phyloP scores from a whole-genome alignment of 1,284 basidiomycete species.

The Moniliophthora roreri region DNA sequence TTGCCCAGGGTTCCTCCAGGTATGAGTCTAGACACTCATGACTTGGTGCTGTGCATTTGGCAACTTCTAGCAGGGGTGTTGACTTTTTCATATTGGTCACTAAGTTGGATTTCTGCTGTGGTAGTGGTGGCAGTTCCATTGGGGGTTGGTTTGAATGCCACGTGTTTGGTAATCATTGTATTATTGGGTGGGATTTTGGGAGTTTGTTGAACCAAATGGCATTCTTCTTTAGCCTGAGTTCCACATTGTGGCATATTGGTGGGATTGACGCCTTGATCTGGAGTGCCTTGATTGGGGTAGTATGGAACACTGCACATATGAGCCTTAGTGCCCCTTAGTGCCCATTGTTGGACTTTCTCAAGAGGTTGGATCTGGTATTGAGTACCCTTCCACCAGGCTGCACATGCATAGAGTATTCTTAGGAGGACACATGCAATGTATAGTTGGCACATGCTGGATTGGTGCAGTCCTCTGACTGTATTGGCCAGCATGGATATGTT shows the following conservation, averaged over 20 bases:
- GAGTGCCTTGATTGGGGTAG: conserved; percentile 28
- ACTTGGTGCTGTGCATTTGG: neutral
- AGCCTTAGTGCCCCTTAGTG: conserved; percentile 24
- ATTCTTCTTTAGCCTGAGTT: conserved; percentile 12
- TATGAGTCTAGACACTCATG: conserved; percentile 3
- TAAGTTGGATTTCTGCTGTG: neutral
- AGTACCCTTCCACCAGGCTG: conserved; percentile 31
- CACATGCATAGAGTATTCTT: conserved; percentile 27
- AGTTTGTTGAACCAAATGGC: conserved; percentile 24
- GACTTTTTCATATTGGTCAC: neutral
- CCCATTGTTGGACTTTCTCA: conserved; percentile 26
- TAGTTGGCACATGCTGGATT: conserved; percentile 25
- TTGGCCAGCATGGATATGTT: conserved; percentile 34
- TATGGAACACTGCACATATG: conserved; percentile 32
- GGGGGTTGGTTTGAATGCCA: conserved; percentile 9
- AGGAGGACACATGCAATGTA: conserved; percentile 31
- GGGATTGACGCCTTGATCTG: conserved; percentile 29
- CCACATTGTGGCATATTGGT: conserved; percentile 27
- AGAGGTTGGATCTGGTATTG: conserved; percentile 20
- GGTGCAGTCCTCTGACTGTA: too few relatives aligned
- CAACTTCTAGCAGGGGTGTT: conserved; percentile 3
- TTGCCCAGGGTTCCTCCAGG: neutral
- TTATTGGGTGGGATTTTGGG: conserved; percentile 15
- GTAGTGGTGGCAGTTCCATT: neutral
- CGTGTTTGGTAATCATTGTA: conserved; percentile 18